phyloP scores from a whole-genome alignment of 352 stramenopile species.

The Blastocystis sp. region DNA sequence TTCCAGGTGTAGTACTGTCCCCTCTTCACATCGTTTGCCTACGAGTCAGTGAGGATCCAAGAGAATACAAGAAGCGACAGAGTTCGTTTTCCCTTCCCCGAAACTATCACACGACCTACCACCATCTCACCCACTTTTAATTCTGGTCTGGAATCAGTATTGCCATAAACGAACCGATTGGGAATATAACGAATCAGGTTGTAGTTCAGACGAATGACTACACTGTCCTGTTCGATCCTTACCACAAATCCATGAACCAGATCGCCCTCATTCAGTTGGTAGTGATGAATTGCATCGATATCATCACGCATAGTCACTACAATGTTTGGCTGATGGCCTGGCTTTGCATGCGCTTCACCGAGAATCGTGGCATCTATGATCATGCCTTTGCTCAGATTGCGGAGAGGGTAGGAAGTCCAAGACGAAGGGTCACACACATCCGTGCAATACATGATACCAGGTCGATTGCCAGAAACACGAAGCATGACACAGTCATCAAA shows the following conservation, averaged over 20 bases:
- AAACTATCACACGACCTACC: neutral
- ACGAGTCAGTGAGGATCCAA: neutral
- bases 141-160: neutral
- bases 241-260: constrained; percentile 10
- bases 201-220: neutral
- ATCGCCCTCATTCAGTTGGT: neutral
- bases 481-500: neutral
- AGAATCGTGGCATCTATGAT: neutral
- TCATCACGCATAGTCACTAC: neutral
- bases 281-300: neutral
- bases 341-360: neutral
- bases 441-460: neutral
- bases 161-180: neutral
- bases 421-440: neutral
- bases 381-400: neutral
- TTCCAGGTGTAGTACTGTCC: neutral
- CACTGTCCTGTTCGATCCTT: neutral
- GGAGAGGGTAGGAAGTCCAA: neutral
- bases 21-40: neutral
- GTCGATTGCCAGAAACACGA: neutral
- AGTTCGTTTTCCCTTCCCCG: neutral
- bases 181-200: neutral
- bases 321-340: neutral
- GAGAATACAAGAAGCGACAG: neutral
- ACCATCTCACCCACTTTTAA: neutral